These are phyloP conservation scores for Rubroboletus satanas DNA, from an alignment of 768 basidiomycete genomes.

Conservation along the genomic window DNA sequence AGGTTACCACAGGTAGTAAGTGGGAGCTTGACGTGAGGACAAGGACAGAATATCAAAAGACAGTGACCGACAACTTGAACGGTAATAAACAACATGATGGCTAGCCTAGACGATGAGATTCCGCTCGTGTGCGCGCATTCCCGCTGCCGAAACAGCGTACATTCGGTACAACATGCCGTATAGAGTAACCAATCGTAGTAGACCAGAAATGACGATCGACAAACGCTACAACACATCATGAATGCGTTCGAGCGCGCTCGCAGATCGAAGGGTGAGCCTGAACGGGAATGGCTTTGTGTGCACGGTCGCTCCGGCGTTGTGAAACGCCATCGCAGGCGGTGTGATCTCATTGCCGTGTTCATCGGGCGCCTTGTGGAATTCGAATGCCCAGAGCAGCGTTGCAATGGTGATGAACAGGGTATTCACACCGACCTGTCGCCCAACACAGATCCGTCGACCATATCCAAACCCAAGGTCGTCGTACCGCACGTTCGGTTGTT, in stretches of 20 bases:
- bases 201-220: no score
- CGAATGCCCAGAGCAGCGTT: slow-evolving; percentile 6
- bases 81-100: no score
- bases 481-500: neutral
- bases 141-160: neutral
- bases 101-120: no score
- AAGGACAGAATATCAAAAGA: no score
- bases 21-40: no score
- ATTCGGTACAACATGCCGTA: neutral
- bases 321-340: slow-evolving; percentile 6
- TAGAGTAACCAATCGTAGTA: neutral
- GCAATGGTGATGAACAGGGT: slow-evolving; percentile 8
- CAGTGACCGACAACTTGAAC: no score
- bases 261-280: neutral
- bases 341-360: slow-evolving; percentile 4
- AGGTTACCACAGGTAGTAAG: no score
- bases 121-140: neutral
- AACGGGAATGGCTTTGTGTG: slow-evolving; percentile 7
- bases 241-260: neutral
- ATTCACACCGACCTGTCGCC: slow-evolving; percentile 3
- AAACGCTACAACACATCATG: neutral
- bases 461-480: slow-evolving; percentile 12
- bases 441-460: slow-evolving; percentile 12
- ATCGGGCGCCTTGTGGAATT: slow-evolving; percentile 6
- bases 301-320: slow-evolving; percentile 2